Evolutionary conservation across 164 flowering plant species (phyloP), one percentile per base, ranked within the genome.

Genomic region (Aristolochia fimbriata): DNA sequence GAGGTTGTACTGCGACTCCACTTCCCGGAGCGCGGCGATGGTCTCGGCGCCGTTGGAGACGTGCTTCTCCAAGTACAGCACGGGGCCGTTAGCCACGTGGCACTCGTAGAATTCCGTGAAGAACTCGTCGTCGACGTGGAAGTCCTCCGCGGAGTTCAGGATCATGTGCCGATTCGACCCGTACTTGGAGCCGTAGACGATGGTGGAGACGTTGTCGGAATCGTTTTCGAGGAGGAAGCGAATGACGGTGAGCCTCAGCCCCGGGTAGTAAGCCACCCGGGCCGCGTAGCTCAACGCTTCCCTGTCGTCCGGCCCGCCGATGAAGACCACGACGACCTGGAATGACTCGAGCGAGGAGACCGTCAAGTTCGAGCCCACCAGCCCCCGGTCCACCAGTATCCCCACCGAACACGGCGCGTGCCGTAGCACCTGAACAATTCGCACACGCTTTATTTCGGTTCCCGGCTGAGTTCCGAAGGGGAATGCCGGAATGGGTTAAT

Each of bases 391-490:
- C 16, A 70, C 60, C 21, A 70, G 69, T 25, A 65, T 65, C 16
- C 69, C 73, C 1, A 71, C 70, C 1, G 74, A 63, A 47, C 74
- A 71, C 1, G 74, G 74, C 2, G 74, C 61, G 15, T 52, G 49
- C 2, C 63, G 53, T 1, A 71, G 41, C 5, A 71, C 67, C 37
- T 31, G 37, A n/a, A n/a, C n/a, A n/a, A n/a, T n/a, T n/a, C n/a
- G n/a, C n/a, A n/a, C n/a, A n/a, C n/a, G n/a, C n/a, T n/a, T n/a
- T n/a, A n/a, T n/a, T n/a, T n/a, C n/a, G n/a, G n/a, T n/a, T n/a
- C n/a, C n/a, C n/a, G n/a, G n/a, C n/a, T n/a, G n/a, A n/a, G n/a
- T n/a, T n/a, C n/a, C n/a, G n/a, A n/a, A n/a, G n/a, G n/a, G n/a
- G n/a, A n/a, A n/a, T n/a, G n/a, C n/a, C n/a, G n/a, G n/a, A n/a